Base-by-base conservation (phyloP, 768 basidiomycete genomes). In the Punctularia strigosozonata region DNA sequence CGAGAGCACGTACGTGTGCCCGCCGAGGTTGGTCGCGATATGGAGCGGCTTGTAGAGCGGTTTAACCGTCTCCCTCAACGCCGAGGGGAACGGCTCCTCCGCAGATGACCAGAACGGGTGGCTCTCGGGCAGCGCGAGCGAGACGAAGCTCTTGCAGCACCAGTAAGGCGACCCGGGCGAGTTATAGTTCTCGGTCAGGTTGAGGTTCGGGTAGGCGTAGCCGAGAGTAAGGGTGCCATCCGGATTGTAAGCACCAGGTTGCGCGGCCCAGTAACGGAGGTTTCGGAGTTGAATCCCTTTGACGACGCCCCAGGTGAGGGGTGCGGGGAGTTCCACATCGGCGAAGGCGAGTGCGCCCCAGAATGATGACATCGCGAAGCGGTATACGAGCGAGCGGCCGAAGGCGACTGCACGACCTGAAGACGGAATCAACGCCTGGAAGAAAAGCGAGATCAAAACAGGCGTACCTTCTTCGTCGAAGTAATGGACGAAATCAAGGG, bases 351-450 rank as follows among this genome's bases (percentile, higher is more conserved):
- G 51, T 4, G 79, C 80, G 8, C 78, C 76, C 73, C 81, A 84
- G 56, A 83, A 82, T 4, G 81, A 75, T 12, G 80, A 75, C 80
- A 81, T 77, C n/a, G 82, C 82, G 51, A 80, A 83, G 31, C 84
- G 71, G 51, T 85, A 85, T 4, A 77, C 78, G 62, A 84, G 65
- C 44, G 79, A 81, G 37, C 83, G 60, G 6, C 82, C 84, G 47
- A 84, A 87, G 1, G 82, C 75, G 45, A 84, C 77, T 0, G 74
- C 78, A 17, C 80, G 75, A 5, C 81, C 81, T 81, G 42, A 5
- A 42, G 6, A 32, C 25, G 18, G 2, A 18, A 22, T 48, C 30
- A 43, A 31, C 13, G 18, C 18, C 5, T 17, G 24, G 37, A 42
- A 34, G 7, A 18, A 25, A 15, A 5, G 21, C 10, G 4, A 15